These are phyloP conservation scores for Scutellospora calospora DNA, from an alignment of 371 early-diverging fungal genomes.

Conservation along the genomic window DNA sequence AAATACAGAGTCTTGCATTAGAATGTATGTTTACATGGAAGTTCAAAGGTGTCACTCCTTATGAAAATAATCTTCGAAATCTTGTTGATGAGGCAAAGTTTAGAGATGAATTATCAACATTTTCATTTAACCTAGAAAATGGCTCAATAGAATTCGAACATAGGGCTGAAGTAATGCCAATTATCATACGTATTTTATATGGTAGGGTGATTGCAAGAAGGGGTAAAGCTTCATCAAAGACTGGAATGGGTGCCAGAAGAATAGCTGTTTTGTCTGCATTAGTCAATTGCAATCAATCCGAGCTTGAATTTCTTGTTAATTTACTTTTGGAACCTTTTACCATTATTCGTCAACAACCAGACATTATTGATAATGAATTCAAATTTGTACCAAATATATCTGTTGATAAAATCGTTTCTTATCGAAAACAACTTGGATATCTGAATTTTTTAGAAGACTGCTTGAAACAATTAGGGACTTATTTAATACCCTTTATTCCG, in stretches of 20 bases:
- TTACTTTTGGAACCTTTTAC: slow-evolving; percentile 84
- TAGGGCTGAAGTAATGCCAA: slow-evolving; percentile 73
- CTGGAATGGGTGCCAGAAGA: slow-evolving; percentile 75
- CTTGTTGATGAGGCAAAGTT: slow-evolving; percentile 87
- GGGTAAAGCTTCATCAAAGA: slow-evolving; percentile 69
- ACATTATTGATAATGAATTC: slow-evolving; percentile 35
- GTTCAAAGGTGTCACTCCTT: slow-evolving; percentile 68
- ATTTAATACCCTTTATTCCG: slow-evolving; percentile 73
- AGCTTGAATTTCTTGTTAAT: slow-evolving; percentile 76
- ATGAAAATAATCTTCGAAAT: slow-evolving; percentile 77
- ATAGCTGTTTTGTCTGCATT: slow-evolving; percentile 83
- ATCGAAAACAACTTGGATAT: slow-evolving; percentile 83
- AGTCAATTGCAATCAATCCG: slow-evolving; percentile 67
- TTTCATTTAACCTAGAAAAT: slow-evolving; percentile 70
- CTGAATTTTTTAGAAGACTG: slow-evolving; percentile 82
- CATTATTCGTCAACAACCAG: slow-evolving; percentile 43
- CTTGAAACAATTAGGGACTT: slow-evolving; percentile 80
- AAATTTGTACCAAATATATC: slow-evolving; percentile 45
- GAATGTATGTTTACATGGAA: slow-evolving; percentile 88
- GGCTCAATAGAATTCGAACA: slow-evolving; percentile 70
- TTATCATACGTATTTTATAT: slow-evolving; percentile 86
- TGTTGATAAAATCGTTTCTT: slow-evolving; percentile 54
- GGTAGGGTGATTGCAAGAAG: slow-evolving; percentile 85
- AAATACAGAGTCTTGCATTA: slow-evolving; percentile 81
- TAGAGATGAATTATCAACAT: slow-evolving; percentile 85